Evolutionary conservation across 345 rosid genomes (phyloP).

Genomic region (Mangifera indica): DNA sequence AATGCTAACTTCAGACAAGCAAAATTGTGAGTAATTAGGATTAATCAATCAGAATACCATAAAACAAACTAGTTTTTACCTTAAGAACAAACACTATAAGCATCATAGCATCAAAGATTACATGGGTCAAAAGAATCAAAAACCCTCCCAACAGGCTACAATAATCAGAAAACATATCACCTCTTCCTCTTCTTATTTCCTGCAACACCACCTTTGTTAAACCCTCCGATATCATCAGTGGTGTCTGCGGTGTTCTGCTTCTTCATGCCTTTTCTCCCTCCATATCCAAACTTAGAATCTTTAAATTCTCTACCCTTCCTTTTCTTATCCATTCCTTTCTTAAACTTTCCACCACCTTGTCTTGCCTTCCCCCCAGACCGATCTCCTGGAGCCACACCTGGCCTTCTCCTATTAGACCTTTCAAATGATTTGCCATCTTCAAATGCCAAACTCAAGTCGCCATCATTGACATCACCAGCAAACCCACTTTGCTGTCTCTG

Average conservation of each 20-base stretch:
- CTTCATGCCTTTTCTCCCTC: slow-evolving; percentile 58
- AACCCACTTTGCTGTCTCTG: slow-evolving; percentile 86
- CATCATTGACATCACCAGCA: slow-evolving; percentile 46
- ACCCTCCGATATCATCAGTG: slow-evolving; percentile 38
- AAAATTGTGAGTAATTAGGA: not conserved
- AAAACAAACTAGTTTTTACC: not conserved
- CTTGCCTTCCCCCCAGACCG: slow-evolving; percentile 64
- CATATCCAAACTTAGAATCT: slow-evolving; percentile 64
- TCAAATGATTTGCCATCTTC: slow-evolving; percentile 57
- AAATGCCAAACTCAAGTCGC: slow-evolving; percentile 57
- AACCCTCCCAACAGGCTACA: not conserved
- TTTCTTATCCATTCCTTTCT: slow-evolving; percentile 24
- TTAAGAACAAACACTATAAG: not conserved
- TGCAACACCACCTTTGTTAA: slow-evolving; percentile 28
- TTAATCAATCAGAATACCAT: slow-evolving; percentile 1
- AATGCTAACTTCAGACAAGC: not conserved
- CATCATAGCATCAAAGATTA: not conserved
- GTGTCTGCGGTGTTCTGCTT: slow-evolving; percentile 70
- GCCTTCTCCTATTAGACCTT: slow-evolving; percentile 64
- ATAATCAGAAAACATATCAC: slow-evolving; percentile 17
- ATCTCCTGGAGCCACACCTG: slow-evolving; percentile 62
- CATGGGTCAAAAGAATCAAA: slow-evolving; percentile 1
- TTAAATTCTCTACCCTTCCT: slow-evolving; percentile 37
- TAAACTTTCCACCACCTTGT: slow-evolving; percentile 30
- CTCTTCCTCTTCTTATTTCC: slow-evolving; percentile 66